Conservation (phyloP, 2,329 filamentous ascomycete species). For the Cladophialophora exuberans region DNA sequence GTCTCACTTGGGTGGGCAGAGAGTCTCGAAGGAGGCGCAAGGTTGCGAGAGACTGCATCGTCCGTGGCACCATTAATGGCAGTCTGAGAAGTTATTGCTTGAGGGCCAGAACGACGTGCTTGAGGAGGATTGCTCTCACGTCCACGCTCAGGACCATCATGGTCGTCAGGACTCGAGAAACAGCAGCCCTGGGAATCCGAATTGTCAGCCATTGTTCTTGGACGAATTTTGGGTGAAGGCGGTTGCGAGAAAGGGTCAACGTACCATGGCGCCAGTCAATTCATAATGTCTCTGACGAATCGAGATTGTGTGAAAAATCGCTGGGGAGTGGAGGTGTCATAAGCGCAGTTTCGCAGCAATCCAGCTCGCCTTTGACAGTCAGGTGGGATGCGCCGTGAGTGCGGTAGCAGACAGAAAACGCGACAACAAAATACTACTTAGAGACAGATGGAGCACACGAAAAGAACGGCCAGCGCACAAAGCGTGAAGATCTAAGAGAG, state of each 20-base stretch:
- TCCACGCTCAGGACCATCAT: slow-evolving; percentile 13
- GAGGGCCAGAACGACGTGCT: slow-evolving; percentile 24
- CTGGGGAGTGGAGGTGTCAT: neutral
- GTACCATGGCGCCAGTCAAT: slow-evolving; percentile 21
- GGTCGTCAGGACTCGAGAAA: slow-evolving; percentile 29
- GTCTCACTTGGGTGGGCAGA: slow-evolving; percentile 25
- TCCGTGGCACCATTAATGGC: slow-evolving; percentile 28
- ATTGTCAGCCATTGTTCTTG: neutral
- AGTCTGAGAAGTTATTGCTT: slow-evolving; percentile 31
- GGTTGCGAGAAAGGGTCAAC: neutral
- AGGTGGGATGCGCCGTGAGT: neutral
- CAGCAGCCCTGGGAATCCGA: slow-evolving; percentile 30
- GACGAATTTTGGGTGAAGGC: no score
- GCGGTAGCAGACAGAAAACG: neutral
- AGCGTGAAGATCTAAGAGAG: neutral
- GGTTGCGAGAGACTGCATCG: slow-evolving; percentile 16
- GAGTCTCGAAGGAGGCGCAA: slow-evolving; percentile 23
- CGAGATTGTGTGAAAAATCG: no score
- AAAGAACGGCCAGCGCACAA: neutral
- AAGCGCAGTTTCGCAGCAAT: neutral
- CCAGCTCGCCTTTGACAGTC: neutral
- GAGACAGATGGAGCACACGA: neutral
- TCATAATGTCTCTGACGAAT: slow-evolving; percentile 12
- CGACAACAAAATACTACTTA: neutral
- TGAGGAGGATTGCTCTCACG: slow-evolving; percentile 16